Base-by-base conservation (phyloP, 2,329 filamentous ascomycete species). In the Septoria linicola region DNA sequence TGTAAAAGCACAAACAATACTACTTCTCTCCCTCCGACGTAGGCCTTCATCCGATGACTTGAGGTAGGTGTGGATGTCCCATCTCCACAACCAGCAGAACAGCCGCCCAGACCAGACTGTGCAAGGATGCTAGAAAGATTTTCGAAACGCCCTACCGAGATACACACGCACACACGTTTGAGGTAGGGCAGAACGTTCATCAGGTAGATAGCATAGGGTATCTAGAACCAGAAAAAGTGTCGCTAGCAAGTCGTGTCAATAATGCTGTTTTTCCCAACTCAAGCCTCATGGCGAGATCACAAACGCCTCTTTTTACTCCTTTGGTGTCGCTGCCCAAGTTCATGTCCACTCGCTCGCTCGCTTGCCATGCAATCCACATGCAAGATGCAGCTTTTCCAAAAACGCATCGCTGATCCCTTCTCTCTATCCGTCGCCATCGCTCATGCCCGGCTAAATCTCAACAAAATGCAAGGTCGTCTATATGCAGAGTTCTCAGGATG, bases 371-470 rank as follows among this genome's bases (percentile, higher is more conserved):
- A 47, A 41, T 37, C 39, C 20, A 41, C 37, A 37, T 42, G 43
- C 37, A 41, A 47, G 31, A 53, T 48, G 39, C 50, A 48, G 44
- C 39, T 39, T 31, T 25, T 47, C 36, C 35, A 46, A 30, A 14
- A 27, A 19, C 36, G 36, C 36, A 39, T 39, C 10, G 17, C 17
- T 20, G 36, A 20, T 21, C 36, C 36, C 20, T 16, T 13, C 16
- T 23, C 17, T 3, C 14, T 46, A 32, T n/a, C n/a, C n/a, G 41
- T 40, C 13, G 14, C 19, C 30, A 34, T 45, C 46, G 36, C 46
- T 46, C 45, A 50, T 41, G 51, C 51, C 51, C 43, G 31, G 45
- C 23, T 49, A 53, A 16, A 41, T 54, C 35, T 32, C 51, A 25
- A 44, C 34, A 41, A 45, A 37, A 51, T 51, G 37, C 46, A 36